Evolutionary conservation across 306 rosid species (phyloP).

Genomic region (Hippophae gyantsensis): DNA sequence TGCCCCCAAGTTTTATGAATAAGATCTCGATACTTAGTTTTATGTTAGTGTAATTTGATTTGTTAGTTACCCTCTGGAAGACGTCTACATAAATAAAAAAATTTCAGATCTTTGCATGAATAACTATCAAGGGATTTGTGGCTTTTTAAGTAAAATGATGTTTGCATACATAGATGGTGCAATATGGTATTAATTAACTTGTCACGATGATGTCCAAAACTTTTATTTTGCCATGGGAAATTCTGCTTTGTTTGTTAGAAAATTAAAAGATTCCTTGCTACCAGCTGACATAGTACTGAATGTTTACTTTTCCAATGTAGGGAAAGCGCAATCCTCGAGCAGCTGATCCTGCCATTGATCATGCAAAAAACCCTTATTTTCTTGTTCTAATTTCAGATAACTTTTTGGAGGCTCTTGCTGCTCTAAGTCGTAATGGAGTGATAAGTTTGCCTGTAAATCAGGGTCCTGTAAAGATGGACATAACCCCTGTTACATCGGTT

Average conservation of each 20-base stretch:
- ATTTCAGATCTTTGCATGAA: neutral
- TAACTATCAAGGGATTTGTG: neutral
- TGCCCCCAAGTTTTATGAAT: neutral
- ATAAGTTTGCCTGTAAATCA: constrained; percentile 58
- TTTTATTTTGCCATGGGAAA: neutral
- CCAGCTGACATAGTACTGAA: constrained; percentile 12
- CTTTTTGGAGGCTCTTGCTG: constrained; percentile 76
- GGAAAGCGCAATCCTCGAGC: constrained; percentile 64
- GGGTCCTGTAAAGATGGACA: constrained; percentile 82
- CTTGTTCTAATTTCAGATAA: constrained; percentile 78
- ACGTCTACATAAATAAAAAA: too few relatives aligned
- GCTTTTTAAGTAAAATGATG: constrained; percentile 2
- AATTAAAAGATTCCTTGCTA: neutral
- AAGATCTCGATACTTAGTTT: constrained; percentile 1
- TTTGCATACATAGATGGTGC: neutral
- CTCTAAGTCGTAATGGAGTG: constrained; percentile 72
- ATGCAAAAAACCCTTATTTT: constrained; percentile 43
- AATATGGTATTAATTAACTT: neutral
- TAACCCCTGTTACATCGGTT: constrained; percentile 53
- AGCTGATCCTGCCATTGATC: constrained; percentile 63
- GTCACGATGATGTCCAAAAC: neutral
- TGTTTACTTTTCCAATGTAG: constrained; percentile 41
- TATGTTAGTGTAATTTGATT: too few relatives aligned
- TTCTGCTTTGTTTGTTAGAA: constrained; percentile 3
- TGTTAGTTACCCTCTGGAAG: too few relatives aligned